Conservation (phyloP, 1,139 yeast genomes). For the Taphrina betulina region DNA sequence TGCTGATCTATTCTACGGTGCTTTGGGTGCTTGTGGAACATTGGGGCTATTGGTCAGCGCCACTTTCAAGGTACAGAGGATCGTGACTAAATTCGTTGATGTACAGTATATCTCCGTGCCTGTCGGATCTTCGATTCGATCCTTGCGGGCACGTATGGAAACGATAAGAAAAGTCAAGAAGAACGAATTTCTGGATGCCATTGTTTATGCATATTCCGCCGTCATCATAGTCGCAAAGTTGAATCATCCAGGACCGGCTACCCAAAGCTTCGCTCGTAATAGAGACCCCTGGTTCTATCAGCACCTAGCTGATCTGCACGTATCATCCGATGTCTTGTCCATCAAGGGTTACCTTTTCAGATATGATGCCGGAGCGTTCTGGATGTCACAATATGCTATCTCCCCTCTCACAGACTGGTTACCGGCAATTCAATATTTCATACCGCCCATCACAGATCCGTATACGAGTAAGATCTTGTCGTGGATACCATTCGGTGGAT, state of each 20-base stretch:
- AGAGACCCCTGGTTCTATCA: conserved; percentile 17
- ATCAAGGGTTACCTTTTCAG: conserved; percentile 13
- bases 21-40: conserved; percentile 17
- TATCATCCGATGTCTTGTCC: neutral
- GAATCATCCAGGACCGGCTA: neutral
- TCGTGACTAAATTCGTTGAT: neutral
- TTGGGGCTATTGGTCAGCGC: conserved; percentile 12
- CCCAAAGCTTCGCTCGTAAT: conserved; percentile 1
- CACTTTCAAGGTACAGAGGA: neutral
- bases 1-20: conserved; percentile 10
- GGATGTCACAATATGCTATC: conserved; percentile 22
- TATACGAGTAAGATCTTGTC: neutral
- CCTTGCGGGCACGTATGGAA: neutral
- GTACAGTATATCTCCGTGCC: neutral
- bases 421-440: neutral
- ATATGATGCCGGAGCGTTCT: conserved; percentile 18
- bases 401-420: neutral
- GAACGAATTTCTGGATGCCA: neutral
- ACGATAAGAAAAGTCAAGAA: neutral
- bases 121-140: neutral
- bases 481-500: conserved; percentile 6
- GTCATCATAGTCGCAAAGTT: neutral
- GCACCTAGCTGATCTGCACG: neutral
- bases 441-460: conserved; percentile 13
- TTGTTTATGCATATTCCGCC: neutral